Percentiles rank a stretch among this genome's conserved stretches.
phyloP scores from a whole-genome alignment of 2,329 filamentous ascomycete genomes.

The Paecilomyces niveus region DNA sequence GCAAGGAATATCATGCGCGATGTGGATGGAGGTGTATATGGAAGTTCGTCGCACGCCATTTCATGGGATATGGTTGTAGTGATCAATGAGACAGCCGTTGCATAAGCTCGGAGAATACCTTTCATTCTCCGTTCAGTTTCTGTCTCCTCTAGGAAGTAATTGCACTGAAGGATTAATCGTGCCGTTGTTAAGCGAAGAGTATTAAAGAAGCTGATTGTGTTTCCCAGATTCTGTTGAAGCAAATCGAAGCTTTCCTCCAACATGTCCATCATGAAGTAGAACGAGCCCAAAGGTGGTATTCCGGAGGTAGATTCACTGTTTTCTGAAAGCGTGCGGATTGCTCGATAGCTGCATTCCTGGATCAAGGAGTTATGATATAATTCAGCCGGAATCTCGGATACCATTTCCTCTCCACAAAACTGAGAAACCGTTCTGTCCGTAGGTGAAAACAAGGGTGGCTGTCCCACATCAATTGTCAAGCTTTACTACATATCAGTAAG shows the following conservation, averaged over 20 bases:
- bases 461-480: neutral
- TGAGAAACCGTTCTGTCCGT: neutral
- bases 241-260: slow-evolving; percentile 1
- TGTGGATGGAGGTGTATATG: neutral
- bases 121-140: neutral
- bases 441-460: neutral
- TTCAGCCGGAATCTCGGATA: neutral
- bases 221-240: neutral
- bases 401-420: neutral
- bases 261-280: neutral
- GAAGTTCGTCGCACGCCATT: neutral
- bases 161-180: neutral
- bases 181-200: neutral
- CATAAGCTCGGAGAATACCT: neutral
- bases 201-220: neutral
- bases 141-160: neutral
- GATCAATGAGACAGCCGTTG: neutral
- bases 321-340: neutral
- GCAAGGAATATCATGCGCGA: neutral
- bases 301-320: neutral
- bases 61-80: slow-evolving; percentile 1
- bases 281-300: neutral
- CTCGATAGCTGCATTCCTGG: neutral
- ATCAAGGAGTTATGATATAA: slow-evolving; percentile 1
- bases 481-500: neutral